These are phyloP conservation scores for Lactarius psammicola DNA, from an alignment of 768 basidiomycete genomes.

Conservation along the genomic window DNA sequence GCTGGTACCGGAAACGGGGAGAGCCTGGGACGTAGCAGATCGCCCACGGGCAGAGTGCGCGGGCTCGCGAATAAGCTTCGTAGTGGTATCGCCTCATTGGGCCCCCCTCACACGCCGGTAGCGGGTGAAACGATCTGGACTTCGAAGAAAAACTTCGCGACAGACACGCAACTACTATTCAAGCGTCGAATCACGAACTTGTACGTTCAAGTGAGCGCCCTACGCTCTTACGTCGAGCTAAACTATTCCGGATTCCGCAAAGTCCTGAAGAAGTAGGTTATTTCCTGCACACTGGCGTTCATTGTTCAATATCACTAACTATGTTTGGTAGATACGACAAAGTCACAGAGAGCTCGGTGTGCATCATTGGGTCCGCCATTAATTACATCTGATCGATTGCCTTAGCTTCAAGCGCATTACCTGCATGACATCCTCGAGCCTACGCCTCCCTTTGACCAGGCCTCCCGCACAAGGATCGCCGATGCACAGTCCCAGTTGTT, in stretches of 20 bases:
- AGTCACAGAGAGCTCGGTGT: constrained; percentile 69
- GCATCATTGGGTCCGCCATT: constrained; percentile 21
- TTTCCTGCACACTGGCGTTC: constrained; percentile 8
- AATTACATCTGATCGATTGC: constrained; percentile 8
- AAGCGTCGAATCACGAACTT: constrained; percentile 85
- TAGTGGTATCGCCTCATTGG: constrained; percentile 46
- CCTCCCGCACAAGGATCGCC: constrained; percentile 61
- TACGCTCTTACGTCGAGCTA: constrained; percentile 85
- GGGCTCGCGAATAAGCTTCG: constrained; percentile 45
- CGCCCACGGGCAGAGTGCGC: constrained; percentile 22
- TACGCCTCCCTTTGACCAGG: constrained; percentile 63
- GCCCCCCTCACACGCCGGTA: constrained; percentile 45
- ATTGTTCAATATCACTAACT: constrained; percentile 19
- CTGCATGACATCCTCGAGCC: constrained; percentile 67
- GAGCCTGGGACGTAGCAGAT: constrained; percentile 25
- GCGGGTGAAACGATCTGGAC: constrained; percentile 66
- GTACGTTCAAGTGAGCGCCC: constrained; percentile 70
- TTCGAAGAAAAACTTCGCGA: constrained; percentile 73
- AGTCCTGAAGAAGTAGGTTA: constrained; percentile 87
- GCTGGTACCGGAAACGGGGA: constrained; percentile 2
- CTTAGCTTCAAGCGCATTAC: constrained; percentile 73
- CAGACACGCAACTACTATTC: constrained; percentile 79
- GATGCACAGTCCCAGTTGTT: constrained; percentile 57
- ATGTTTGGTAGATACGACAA: constrained; percentile 79
- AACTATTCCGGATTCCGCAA: constrained; percentile 94